Conservation (phyloP, 208 protist species). For the Willaertia magna region DNA sequence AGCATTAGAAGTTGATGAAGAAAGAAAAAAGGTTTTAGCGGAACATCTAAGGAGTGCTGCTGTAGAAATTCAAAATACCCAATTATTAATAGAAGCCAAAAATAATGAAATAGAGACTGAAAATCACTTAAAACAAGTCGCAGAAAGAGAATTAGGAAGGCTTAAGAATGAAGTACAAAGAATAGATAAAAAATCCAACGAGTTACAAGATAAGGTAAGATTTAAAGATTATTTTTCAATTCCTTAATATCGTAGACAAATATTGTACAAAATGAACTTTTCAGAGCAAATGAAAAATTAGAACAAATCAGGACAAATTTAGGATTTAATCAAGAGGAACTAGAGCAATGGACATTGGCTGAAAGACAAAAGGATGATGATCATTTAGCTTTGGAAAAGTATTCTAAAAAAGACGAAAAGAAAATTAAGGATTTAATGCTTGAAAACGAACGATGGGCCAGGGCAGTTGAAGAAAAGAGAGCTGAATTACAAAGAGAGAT, state of each 20-base stretch:
- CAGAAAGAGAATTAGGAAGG: slow-evolving; percentile 63
- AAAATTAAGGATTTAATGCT: slow-evolving; percentile 64
- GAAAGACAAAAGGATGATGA: slow-evolving; percentile 79
- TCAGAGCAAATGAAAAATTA: slow-evolving; percentile 70
- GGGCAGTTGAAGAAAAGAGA: slow-evolving; percentile 40
- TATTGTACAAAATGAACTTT: slow-evolving; percentile 59
- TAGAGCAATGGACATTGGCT: slow-evolving; percentile 81
- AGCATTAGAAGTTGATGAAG: slow-evolving; percentile 53
- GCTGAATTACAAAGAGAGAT: slow-evolving; percentile 50
- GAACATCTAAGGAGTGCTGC: slow-evolving; percentile 74
- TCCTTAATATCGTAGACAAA: slow-evolving; percentile 9
- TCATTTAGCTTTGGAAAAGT: slow-evolving; percentile 64
- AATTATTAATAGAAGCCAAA: slow-evolving; percentile 66
- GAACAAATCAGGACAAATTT: slow-evolving; percentile 69
- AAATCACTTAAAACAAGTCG: slow-evolving; percentile 64
- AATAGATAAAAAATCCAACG: slow-evolving; percentile 40
- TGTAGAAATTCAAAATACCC: slow-evolving; percentile 65
- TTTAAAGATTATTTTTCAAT: not conserved
- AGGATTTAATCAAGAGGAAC: slow-evolving; percentile 79
- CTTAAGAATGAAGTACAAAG: slow-evolving; percentile 41
- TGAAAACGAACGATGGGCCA: slow-evolving; percentile 54
- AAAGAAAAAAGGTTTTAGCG: slow-evolving; percentile 62
- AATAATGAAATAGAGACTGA: slow-evolving; percentile 71
- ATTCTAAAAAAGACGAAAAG: slow-evolving; percentile 63
- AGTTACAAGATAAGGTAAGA: slow-evolving; percentile 45